Evolutionary conservation across 1,284 basidiomycete genomes (phyloP), one percentile per base, ranked within the genome.

Genomic region (Inonotus obliquus): DNA sequence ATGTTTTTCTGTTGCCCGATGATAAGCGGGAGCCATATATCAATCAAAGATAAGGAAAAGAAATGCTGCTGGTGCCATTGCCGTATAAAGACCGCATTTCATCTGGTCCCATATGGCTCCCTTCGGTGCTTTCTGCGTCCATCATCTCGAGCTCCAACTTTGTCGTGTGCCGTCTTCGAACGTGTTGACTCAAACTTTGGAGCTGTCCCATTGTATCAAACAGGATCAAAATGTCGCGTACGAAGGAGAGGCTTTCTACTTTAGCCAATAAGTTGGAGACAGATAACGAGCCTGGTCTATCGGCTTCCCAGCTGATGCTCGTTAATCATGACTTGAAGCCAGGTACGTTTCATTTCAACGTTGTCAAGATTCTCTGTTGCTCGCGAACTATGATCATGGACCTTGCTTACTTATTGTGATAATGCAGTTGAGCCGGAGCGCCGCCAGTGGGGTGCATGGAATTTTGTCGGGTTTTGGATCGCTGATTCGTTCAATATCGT

Each of bases 401-500:
- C 6, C 32, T 37, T 21, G 32, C 21, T 17, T 21, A 38, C 27
- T 32, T 10, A 35, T 41, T 9, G 32, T 32, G 32, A 32, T 32
- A 9, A 32, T 45, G 14, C 86, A 27, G 86, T 89, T 1, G 76
- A 78, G 5, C 74, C 77, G 58, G 79, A 81, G 65, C 79, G 85
- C 58, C 75, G 82, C 58, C 82, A 79, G 59, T 89, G 88, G 87
- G 76, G 74, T 25, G 72, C 75, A 35, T 80, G 80, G 72, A 87
- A 89, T 70, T 88, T 85, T 69, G 72, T 83, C 54, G 77, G 82
- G 4, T 90, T 88, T 73, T 92, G 89, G 89, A 79, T 91, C 57
- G 86, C 88, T 49, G 89, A 91, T 73, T 84, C 82, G 66, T 91
- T 92, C 78, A 92, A 92, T 70, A 80, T 92, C 86, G 77, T 91